A percentile compares a stretch with the other conserved stretches of the same genome.
Conservation (phyloP, 208 protist species). For the Trypanosoma rangeli region DNA sequence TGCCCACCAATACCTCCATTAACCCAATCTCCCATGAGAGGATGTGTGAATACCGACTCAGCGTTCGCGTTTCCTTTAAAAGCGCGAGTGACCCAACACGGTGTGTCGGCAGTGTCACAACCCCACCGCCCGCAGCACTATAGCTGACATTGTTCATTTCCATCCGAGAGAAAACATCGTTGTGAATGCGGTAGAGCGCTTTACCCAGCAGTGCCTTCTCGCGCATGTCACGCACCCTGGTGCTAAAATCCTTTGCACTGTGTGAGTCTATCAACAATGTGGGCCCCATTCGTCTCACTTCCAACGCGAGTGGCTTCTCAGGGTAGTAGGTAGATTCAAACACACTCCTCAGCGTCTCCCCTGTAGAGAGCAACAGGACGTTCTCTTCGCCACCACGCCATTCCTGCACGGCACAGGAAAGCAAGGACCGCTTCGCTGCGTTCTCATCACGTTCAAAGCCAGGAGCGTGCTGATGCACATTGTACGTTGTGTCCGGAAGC, state of each 20-base stretch:
- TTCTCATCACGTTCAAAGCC: conserved; percentile 70
- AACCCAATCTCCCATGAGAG: conserved; percentile 72
- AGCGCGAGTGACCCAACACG: conserved; percentile 33
- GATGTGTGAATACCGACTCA: conserved; percentile 66
- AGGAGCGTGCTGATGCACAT: conserved; percentile 77
- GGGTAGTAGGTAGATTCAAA: conserved; percentile 62
- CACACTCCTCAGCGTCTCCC: conserved; percentile 65
- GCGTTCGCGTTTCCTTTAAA: conserved; percentile 7
- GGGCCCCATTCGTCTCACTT: conserved; percentile 61
- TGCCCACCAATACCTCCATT: conserved; percentile 75
- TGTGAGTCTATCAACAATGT: conserved; percentile 66
- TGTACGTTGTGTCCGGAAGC: conserved; percentile 57
- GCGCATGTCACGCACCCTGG: conserved; percentile 53
- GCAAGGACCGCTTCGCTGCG: conserved; percentile 58
- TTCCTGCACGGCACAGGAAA: conserved; percentile 50
- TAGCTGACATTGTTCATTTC: neutral
- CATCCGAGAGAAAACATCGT: conserved; percentile 15
- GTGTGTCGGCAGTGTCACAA: conserved; percentile 31
- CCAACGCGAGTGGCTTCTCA: conserved; percentile 53
- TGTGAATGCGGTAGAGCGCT: conserved; percentile 71
- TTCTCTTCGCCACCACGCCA: conserved; percentile 59
- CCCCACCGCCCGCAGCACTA: conserved; percentile 7
- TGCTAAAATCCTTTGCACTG: conserved; percentile 24
- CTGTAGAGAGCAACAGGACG: conserved; percentile 62
- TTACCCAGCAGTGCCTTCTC: conserved; percentile 71